These are phyloP conservation scores for Rhododendron henanense DNA, from an alignment of 148 eudicot species.

Conservation along the genomic window DNA sequence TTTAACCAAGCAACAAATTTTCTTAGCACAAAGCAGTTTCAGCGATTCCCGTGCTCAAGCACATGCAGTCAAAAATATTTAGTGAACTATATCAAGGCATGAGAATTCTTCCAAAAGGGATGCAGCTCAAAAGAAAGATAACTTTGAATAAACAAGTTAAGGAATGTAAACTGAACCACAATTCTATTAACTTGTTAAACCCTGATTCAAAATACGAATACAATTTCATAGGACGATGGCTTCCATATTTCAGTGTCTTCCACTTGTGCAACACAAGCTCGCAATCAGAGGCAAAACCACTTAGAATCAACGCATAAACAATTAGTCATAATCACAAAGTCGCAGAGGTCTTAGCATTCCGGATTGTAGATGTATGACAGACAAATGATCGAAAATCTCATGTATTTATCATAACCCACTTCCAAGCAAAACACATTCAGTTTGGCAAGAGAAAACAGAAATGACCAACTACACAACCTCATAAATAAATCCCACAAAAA, in stretches of 20 bases:
- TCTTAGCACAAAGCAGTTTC: not conserved
- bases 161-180: not conserved
- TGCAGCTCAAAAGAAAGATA: not conserved
- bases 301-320: not conserved
- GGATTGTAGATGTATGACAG: not conserved
- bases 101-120: not conserved
- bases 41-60: not conserved
- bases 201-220: not conserved
- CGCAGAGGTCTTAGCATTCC: not conserved
- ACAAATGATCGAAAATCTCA: not conserved
- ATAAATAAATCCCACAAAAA: not conserved
- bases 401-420: not conserved
- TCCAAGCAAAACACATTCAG: not conserved
- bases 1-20: not conserved
- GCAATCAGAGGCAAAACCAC: not conserved
- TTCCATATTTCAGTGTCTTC: not conserved
- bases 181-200: not conserved
- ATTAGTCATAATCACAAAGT: not conserved
- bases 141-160: not conserved
- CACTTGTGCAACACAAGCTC: not conserved
- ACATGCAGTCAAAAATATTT: not conserved
- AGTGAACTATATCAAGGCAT: not conserved
- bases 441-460: not conserved
- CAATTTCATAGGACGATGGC: not conserved
- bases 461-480: not conserved